Conservation (phyloP, 306 rosid genomes). For the Sesbania bispinosa region DNA sequence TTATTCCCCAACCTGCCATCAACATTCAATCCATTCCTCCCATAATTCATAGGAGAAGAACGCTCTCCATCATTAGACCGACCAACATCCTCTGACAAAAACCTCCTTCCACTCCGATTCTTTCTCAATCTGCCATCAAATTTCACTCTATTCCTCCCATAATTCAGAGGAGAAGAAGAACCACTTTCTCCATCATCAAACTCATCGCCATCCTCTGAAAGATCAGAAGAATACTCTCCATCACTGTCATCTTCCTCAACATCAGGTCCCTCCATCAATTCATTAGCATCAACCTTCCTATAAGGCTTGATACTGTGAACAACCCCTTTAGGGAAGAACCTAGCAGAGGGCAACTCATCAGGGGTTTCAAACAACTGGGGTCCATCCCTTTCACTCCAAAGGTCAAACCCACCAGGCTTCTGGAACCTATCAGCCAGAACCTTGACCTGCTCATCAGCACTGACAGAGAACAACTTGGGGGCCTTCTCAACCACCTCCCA, state of each 20-base stretch:
- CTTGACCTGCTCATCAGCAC: constrained; percentile 87
- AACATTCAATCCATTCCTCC: constrained; percentile 23
- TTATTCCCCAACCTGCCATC: constrained; percentile 28
- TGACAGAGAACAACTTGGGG: constrained; percentile 64
- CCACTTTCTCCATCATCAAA: neutral
- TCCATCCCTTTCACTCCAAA: constrained; percentile 83
- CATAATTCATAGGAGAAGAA: constrained; percentile 16
- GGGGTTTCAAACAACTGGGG: constrained; percentile 73
- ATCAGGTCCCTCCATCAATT: constrained; percentile 18
- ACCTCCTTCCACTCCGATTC: constrained; percentile 33
- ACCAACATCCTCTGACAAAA: constrained; percentile 7
- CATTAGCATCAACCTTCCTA: constrained; percentile 36
- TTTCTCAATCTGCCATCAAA: constrained; percentile 26
- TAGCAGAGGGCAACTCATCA: constrained; percentile 80
- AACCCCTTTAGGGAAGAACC: constrained; percentile 92
- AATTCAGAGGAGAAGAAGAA: constrained; percentile 8
- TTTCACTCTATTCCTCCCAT: constrained; percentile 14
- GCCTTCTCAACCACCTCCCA: constrained; percentile 86
- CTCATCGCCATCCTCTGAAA: neutral
- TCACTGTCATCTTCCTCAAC: constrained; percentile 1
- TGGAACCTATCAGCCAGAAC: constrained; percentile 92
- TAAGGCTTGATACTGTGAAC: constrained; percentile 86
- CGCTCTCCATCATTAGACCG: neutral
- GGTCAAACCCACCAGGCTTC: constrained; percentile 81
- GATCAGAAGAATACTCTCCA: neutral